Evolutionary conservation across 2,329 filamentous ascomycete species (phyloP).

Genomic region (Cyphellophora europaea): DNA sequence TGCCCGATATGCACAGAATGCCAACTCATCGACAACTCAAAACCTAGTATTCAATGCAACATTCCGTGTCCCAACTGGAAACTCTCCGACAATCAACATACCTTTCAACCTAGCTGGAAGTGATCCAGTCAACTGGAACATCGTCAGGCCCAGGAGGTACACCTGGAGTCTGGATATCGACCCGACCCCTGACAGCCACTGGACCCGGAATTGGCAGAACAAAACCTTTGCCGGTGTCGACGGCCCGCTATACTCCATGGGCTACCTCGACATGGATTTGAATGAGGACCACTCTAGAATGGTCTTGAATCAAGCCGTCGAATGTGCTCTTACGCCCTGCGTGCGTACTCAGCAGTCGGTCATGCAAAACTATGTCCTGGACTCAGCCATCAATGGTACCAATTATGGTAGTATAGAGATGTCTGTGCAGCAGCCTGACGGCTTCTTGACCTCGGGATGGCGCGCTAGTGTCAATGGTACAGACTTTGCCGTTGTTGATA

Average conservation of each 20-base stretch:
- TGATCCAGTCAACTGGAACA: slow-evolving; percentile 4
- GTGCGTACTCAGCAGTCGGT: too few species aligned
- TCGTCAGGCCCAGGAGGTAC: slow-evolving; percentile 4
- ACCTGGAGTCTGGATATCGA: slow-evolving; percentile 10
- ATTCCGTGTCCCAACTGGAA: slow-evolving; percentile 7
- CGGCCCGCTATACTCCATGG: slow-evolving; percentile 8
- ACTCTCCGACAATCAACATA: slow-evolving; percentile 2
- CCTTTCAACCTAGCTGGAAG: slow-evolving; percentile 2
- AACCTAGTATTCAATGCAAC: too few species aligned
- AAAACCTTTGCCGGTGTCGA: slow-evolving; percentile 4
- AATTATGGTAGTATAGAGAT: too few species aligned
- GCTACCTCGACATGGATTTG: slow-evolving; percentile 5
- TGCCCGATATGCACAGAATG: too few species aligned
- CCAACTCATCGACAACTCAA: too few species aligned
- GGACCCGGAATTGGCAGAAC: slow-evolving; percentile 7
- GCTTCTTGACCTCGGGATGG: too few species aligned
- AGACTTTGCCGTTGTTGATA: too few species aligned
- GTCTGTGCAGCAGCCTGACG: too few species aligned
- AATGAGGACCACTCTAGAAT: slow-evolving; percentile 3
- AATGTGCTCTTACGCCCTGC: slow-evolving; percentile 8
- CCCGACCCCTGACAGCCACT: slow-evolving; percentile 5
- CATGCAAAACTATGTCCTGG: too few species aligned
- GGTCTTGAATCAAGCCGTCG: slow-evolving; percentile 3
- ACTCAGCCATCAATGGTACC: too few species aligned
- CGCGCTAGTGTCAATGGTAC: too few species aligned